These are phyloP conservation scores for Saturnispora sanitii DNA, from an alignment of 805 yeast species.

Conservation along the genomic window DNA sequence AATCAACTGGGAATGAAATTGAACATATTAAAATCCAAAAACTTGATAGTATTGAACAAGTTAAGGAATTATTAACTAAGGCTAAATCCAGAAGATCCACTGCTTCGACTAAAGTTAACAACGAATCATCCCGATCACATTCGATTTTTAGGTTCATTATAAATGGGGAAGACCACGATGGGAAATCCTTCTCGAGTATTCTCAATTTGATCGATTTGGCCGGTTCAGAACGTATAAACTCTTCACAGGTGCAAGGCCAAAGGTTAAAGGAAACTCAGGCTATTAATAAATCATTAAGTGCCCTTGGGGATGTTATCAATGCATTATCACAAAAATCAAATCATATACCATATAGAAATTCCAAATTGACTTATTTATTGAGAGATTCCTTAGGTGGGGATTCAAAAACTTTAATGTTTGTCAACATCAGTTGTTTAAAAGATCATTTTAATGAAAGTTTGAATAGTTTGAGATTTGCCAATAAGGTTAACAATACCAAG, in stretches of 20 bases:
- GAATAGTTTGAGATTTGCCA: constrained; percentile 82
- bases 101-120: constrained; percentile 74
- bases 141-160: constrained; percentile 63
- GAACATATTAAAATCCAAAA: constrained; percentile 46
- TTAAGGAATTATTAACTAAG: constrained; percentile 36
- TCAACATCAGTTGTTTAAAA: constrained; percentile 64
- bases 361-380: constrained; percentile 70
- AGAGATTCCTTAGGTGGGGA: constrained; percentile 78
- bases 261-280: constrained; percentile 79
- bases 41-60: constrained; percentile 36
- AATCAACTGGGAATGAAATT: constrained; percentile 58
- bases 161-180: constrained; percentile 41
- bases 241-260: constrained; percentile 71
- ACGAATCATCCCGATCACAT: constrained; percentile 86
- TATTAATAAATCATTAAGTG: constrained; percentile 79
- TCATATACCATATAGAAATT: constrained; percentile 61
- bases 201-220: constrained; percentile 85
- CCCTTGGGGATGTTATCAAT: constrained; percentile 78
- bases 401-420: constrained; percentile 90
- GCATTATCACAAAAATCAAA: constrained; percentile 24
- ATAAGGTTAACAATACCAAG: constrained; percentile 57
- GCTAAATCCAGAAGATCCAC: constrained; percentile 62
- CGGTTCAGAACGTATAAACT: constrained; percentile 78
- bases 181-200: constrained; percentile 36
- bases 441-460: constrained; percentile 65